Evolutionary conservation across 1,284 basidiomycete species (phyloP).

Genomic region (Mycosarcoma maydis): DNA sequence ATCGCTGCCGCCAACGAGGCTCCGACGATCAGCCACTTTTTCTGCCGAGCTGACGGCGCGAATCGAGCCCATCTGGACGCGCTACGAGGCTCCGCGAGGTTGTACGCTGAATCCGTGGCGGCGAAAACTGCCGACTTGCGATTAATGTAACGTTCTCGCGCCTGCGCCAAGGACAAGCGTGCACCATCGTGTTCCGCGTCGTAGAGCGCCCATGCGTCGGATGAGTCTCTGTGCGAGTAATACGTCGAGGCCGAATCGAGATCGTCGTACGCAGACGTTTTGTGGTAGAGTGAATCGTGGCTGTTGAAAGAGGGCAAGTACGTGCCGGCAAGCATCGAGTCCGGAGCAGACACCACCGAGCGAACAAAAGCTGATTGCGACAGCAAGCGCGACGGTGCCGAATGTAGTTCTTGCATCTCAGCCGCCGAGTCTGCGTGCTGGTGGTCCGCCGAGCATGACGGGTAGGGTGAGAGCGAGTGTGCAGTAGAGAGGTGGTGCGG

Average conservation of each 20-base stretch:
- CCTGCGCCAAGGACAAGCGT: constrained; percentile 23
- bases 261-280: constrained; percentile 7
- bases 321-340: constrained; percentile 3
- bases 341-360: constrained; percentile 10
- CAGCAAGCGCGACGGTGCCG: constrained; percentile 23
- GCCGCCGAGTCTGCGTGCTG: background rate
- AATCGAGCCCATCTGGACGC: constrained; percentile 31
- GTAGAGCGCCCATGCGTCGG: constrained; percentile 36
- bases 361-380: constrained; percentile 13
- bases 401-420: constrained; percentile 33
- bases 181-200: constrained; percentile 16
- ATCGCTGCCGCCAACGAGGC: constrained; percentile 25
- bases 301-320: constrained; percentile 29
- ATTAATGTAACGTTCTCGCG: constrained; percentile 49
- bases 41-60: constrained; percentile 13
- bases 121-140: constrained; percentile 38
- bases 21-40: constrained; percentile 22
- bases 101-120: constrained; percentile 10
- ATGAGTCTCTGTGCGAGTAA: constrained; percentile 14
- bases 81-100: background rate
- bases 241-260: constrained; percentile 15
- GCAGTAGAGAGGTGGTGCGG: constrained; percentile 30
- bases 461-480: constrained; percentile 35
- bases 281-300: constrained; percentile 29
- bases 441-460: constrained; percentile 1